Evolutionary conservation across 352 stramenopile genomes (phyloP), one percentile per base, ranked within the genome.

Genomic region (Phytopythium helicoides): DNA sequence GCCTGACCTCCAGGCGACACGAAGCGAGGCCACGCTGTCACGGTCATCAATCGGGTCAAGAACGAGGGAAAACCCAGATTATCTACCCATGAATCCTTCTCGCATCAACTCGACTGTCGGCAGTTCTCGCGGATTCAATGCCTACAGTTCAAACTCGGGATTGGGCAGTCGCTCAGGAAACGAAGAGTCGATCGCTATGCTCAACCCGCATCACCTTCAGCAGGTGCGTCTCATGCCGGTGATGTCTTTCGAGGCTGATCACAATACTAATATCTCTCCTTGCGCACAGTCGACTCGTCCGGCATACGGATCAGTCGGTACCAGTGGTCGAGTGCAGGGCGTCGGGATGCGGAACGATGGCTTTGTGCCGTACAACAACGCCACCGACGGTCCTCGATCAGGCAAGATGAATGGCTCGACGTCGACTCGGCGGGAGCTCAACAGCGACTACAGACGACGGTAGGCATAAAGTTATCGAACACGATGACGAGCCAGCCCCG

Each of bases 151-250:
- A 37, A 31, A 25, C 9, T 15, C 14, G 14, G 25, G 23, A n/a
- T 4, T 31, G 23, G 15, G 16, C 22, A 11, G 1, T 19, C 26
- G 42, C 14, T 18, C 42, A 6, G 5, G 21, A 9, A 28, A 23
- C 23, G 42, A 48, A 15, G 42, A 48, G 16, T 15, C 42, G 1
- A 48, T 48, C 22, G 42, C 42, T 3, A 48, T 48, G 42, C 42
- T 48, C 23, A 48, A 48, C 42, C 23, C 42, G 15, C 34, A 48
- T 28, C 42, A 34, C 42, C 42, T 36, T 4, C 42, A 48, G 14
- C 42, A 48, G 42, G 42, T 48, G 8, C 23, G 42, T 48, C 8
- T 28, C n/a, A 6, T 22, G 11, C 21, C 18, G 14, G 5, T 1
- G 8, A 11, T 19, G 37, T 26, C 7, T 15, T 10, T 47, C 2